phyloP scores from a whole-genome alignment of 106 monocot genomes.

The Dendrobium chrysotoxum region DNA sequence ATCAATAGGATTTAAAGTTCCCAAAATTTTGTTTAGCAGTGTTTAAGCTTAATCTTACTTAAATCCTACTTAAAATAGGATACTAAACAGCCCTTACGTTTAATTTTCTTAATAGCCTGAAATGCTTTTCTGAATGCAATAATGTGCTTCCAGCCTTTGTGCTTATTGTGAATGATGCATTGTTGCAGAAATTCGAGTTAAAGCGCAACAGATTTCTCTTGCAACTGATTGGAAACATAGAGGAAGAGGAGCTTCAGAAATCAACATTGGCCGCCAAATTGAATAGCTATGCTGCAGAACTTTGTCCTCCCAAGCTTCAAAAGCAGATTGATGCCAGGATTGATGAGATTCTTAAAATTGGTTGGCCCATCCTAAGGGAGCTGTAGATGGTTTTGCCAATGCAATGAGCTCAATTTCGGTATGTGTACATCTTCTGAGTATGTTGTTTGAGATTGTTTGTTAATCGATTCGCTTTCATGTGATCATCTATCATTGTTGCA shows the following conservation, averaged over 20 bases:
- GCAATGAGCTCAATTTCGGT: neutral
- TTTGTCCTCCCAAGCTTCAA: constrained; percentile 66
- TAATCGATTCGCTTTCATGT: too few relatives aligned
- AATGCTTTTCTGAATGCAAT: neutral
- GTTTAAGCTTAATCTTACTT: too few relatives aligned
- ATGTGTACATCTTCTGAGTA: too few relatives aligned
- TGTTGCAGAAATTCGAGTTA: constrained; percentile 83
- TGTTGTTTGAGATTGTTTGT: too few relatives aligned
- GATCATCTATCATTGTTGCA: too few relatives aligned
- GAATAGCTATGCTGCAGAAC: constrained; percentile 71
- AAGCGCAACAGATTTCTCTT: constrained; percentile 63
- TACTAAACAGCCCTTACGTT: neutral
- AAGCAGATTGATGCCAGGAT: constrained; percentile 63
- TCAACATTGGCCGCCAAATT: constrained; percentile 70
- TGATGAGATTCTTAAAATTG: constrained; percentile 55
- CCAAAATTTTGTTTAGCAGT: too few relatives aligned
- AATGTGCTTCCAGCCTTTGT: too few relatives aligned
- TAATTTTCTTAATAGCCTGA: neutral
- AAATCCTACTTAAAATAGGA: too few relatives aligned
- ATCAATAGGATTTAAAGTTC: too few relatives aligned
- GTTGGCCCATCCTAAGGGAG: constrained; percentile 70
- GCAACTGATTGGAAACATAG: constrained; percentile 83
- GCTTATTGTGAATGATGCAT: too few relatives aligned
- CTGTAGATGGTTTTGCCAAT: constrained; percentile 21
- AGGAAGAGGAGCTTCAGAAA: constrained; percentile 53